Base-by-base conservation (phyloP, 257 asterid species). In the Capsicum pubescens region DNA sequence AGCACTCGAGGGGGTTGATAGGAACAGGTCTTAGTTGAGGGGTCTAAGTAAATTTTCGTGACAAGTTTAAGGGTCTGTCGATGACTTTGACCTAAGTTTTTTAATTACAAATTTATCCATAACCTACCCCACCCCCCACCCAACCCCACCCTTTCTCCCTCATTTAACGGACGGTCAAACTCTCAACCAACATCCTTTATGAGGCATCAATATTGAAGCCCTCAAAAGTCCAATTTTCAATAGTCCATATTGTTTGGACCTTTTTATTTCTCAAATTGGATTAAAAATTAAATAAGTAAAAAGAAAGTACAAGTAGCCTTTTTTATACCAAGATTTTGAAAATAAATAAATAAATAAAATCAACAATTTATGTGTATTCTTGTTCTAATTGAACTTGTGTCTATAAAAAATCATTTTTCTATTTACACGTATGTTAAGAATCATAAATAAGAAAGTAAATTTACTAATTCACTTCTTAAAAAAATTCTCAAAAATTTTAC, bases 131-230 rank as follows among this genome's bases (percentile, higher is more conserved):
- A 1, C 3, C 63, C 13, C 8, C 8, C 12, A 1, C 2, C 0
- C 42, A 0, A 26, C 32, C 0, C 11, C 17, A 5, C 35, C 12
- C 21, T 19, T 56, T 32, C 63, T 61, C 21, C 35, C 83, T 83
- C 78, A 83, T 63, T 74, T 85, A 80, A 64, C 87, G 57, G 84
- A 83, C 61, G 52, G 88, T 74, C 90, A 85, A 86, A 74, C 81
- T 10, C 87, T 84, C 90, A 88, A 85, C 90, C 55, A 88, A 85
- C 87, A 81, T 60, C 71, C 87, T 83, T 85, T 80, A 87, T 76
- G 44, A 52, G 81, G 79, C 78, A 59, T 5, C 36, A 76, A 67
- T 81, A 61, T 36, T 80, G 32, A 80, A 80, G 52, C 57, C 35
- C 13, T 7, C 56, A 80, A 11, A 11, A 42, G 39, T 61, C 71